Evolutionary conservation across 2,329 filamentous ascomycete species (phyloP), one percentile per base, ranked within the genome.

Genomic region (Colletotrichum orchidophilum): DNA sequence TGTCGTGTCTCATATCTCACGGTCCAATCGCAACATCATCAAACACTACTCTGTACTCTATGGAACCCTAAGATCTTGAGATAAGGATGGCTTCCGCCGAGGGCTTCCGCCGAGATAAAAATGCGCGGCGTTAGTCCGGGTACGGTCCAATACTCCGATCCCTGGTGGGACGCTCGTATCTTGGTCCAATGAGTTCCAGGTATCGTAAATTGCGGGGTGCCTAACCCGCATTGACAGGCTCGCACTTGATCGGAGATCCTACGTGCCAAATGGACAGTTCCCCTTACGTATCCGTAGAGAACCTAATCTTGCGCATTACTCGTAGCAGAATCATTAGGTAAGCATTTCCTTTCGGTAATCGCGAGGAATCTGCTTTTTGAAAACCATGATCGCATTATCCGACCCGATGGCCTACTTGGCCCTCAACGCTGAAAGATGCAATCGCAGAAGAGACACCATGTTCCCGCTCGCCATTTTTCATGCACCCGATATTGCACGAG

Each of bases 401-500:
- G 26, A 6, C 12, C 8, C 6, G 2, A 11, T 18, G 27, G 60
- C 21, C 15, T 31, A 31, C 49, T 53, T 58, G 6, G 6, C 18
- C 2, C 11, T 8, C 4, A 9, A 26, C 18, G 26, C 13, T 27
- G 9, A 27, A 66, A 12, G 21, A 71, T 71, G 68, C 49, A 39
- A 18, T 26, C 66, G 13, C 63, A 67, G 54, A 33, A 50, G 15
- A 50, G 50, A 13, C 35, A 57, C 1, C 35, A 8, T 21, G 5
- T 21, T 9, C n/a, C 61, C 24, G 35, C 31, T 8, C 66, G 12
- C 13, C 11, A 54, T 1, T 76, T 78, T 18, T 77, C 77, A 0
- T 79, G 78, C 61, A 74, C 69, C 15, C 71, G 75, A 11, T 80
- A 78, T 52, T 75, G 78, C 3, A 62, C 42, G 21, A 74, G 76